Conservation (phyloP, 2,329 filamentous ascomycete species). For the Penicillium sp. region DNA sequence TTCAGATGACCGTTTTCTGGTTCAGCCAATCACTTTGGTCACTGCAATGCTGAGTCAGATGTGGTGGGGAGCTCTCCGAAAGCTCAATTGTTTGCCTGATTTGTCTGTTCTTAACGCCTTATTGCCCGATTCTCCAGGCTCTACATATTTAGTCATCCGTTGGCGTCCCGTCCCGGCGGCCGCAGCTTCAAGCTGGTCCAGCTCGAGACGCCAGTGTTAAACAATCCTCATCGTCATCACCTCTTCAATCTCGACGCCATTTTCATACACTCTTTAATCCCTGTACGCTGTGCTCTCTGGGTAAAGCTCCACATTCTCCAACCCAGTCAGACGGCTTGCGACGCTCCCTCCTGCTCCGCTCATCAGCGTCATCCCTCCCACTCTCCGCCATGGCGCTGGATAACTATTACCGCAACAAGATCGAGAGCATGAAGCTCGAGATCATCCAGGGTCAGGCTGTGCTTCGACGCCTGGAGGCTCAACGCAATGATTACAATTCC, state of each 20-base stretch:
- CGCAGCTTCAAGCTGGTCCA: conserved; percentile 14
- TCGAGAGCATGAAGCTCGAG: conserved; percentile 99
- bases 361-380: conserved; percentile 20
- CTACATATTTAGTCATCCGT: conserved; percentile 2
- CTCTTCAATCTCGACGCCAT: background rate
- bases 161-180: conserved; percentile 3
- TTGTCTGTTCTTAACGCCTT: conserved; percentile 6
- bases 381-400: conserved; percentile 81
- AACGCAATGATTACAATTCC: conserved; percentile 99
- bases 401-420: conserved; percentile 99
- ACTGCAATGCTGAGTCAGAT: conserved; percentile 10
- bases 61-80: conserved; percentile 10
- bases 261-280: too few relatives aligned
- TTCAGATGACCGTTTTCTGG: conserved; percentile 15
- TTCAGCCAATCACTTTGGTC: conserved; percentile 15
- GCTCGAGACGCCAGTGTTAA: conserved; percentile 7
- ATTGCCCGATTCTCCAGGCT: conserved; percentile 7
- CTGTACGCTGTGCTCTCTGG: too few relatives aligned
- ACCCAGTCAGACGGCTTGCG: too few relatives aligned
- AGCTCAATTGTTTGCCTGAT: background rate
- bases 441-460: conserved; percentile 98
- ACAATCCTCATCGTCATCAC: conserved; percentile 6
- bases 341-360: background rate
- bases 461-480: conserved; percentile 87
- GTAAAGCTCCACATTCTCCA: too few relatives aligned